Conservation (phyloP, 371 early-diverging fungal genomes). For the Lichtheimia hyalospora region DNA sequence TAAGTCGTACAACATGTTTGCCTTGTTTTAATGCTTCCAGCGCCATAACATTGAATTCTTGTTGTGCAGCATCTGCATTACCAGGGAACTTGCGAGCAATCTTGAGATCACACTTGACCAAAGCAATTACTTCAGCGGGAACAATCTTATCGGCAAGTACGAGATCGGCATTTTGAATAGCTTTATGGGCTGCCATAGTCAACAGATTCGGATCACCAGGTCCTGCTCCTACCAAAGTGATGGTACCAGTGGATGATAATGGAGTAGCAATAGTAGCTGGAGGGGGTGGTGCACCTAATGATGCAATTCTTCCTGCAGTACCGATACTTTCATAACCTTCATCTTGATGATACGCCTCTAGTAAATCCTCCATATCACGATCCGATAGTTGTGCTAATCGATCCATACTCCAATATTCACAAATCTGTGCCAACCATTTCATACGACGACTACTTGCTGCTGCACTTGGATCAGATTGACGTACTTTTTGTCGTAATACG, state of each 20-base stretch:
- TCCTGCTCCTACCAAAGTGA: conserved; percentile 86
- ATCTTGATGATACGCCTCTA: conserved; percentile 68
- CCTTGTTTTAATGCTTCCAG: conserved; percentile 65
- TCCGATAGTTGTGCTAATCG: conserved; percentile 57
- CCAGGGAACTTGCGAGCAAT: conserved; percentile 58
- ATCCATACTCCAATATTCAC: conserved; percentile 75
- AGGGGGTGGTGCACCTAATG: conserved; percentile 5
- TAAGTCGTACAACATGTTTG: conserved; percentile 79
- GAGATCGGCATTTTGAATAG: conserved; percentile 73
- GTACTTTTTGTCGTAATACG: conserved; percentile 53
- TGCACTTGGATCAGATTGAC: conserved; percentile 53
- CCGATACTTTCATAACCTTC: conserved; percentile 52
- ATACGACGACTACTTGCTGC: conserved; percentile 60
- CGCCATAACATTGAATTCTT: conserved; percentile 72
- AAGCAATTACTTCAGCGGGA: conserved; percentile 64
- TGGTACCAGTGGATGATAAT: conserved; percentile 14
- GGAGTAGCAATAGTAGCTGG: not conserved
- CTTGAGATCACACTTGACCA: conserved; percentile 49
- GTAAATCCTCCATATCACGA: conserved; percentile 57
- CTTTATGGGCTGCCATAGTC: conserved; percentile 73
- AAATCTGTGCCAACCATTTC: conserved; percentile 74
- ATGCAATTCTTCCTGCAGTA: conserved; percentile 4
- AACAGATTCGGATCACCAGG: conserved; percentile 84
- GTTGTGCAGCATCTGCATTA: conserved; percentile 78
- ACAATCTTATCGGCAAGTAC: conserved; percentile 87